Conservation (phyloP, 1,284 basidiomycete species). For the Ceratobasidium sp. region DNA sequence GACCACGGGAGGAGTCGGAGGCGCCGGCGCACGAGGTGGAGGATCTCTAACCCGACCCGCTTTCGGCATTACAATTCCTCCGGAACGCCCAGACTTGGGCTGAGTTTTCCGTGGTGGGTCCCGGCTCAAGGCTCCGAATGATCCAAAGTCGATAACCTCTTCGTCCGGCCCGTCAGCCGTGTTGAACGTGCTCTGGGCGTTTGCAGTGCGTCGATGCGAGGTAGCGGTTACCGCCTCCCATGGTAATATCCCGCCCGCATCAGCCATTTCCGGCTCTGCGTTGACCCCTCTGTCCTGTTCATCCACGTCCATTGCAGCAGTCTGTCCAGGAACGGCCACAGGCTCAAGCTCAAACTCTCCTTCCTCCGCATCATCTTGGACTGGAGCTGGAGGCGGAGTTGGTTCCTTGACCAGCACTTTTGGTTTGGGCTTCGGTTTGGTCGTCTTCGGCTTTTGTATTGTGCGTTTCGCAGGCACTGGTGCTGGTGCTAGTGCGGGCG, state of each 20-base stretch:
- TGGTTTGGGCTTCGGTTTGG: slow-evolving; percentile 17
- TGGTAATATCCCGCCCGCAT: slow-evolving; percentile 26
- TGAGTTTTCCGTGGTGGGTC: slow-evolving; percentile 27
- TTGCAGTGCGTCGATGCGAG: neutral
- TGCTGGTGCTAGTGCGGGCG: too few relatives aligned
- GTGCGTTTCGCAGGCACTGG: neutral
- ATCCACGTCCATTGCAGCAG: neutral
- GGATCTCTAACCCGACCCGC: slow-evolving; percentile 18
- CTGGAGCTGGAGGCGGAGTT: neutral
- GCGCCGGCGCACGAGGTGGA: slow-evolving; percentile 10
- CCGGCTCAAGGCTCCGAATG: slow-evolving; percentile 7
- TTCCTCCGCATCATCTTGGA: slow-evolving; percentile 25
- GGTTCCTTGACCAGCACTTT: slow-evolving; percentile 13
- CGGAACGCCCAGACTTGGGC: slow-evolving; percentile 26
- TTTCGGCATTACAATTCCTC: slow-evolving; percentile 28
- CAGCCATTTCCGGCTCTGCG: neutral
- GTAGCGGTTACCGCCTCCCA: slow-evolving; percentile 32
- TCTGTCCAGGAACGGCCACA: neutral
- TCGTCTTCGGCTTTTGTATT: neutral
- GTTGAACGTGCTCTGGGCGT: neutral
- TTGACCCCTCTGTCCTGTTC: neutral
- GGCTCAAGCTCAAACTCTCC: slow-evolving; percentile 29
- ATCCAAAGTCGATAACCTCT: slow-evolving; percentile 36
- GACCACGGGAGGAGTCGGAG: neutral
- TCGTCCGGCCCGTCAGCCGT: slow-evolving; percentile 26